These are phyloP conservation scores for Mallotus repandus DNA, from an alignment of 441 rosid genomes.

Conservation along the genomic window DNA sequence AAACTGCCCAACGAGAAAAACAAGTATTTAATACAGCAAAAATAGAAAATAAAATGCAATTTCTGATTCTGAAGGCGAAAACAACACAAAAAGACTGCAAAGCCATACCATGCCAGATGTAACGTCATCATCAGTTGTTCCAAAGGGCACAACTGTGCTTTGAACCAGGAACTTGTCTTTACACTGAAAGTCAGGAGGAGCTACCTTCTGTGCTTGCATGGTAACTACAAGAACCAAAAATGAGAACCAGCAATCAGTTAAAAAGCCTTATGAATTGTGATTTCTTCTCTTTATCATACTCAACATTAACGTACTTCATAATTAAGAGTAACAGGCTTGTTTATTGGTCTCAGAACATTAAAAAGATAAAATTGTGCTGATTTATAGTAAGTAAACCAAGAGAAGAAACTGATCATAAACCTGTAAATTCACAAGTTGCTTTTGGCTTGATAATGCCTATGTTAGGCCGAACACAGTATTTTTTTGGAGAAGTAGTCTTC, in stretches of 20 bases:
- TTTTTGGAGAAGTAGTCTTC: constrained; percentile 57
- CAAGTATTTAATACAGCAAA: neutral
- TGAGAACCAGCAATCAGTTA: neutral
- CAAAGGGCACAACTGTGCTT: constrained; percentile 40
- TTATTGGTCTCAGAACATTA: no score
- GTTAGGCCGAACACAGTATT: constrained; percentile 55
- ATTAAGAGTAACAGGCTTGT: neutral
- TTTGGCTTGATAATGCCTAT: constrained; percentile 45
- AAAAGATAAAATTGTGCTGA: no score
- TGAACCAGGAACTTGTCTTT: constrained; percentile 60
- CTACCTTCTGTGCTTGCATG: constrained; percentile 48
- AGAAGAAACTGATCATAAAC: constrained; percentile 16
- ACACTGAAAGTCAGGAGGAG: constrained; percentile 49
- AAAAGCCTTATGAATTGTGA: no score
- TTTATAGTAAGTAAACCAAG: neutral
- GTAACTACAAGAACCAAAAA: constrained; percentile 35
- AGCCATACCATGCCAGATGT: constrained; percentile 35
- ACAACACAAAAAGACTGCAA: neutral
- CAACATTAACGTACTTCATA: neutral
- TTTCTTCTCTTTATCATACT: no score
- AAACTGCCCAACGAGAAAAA: constrained; percentile 34
- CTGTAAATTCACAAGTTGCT: constrained; percentile 37
- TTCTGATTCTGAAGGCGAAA: neutral
- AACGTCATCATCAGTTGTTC: constrained; percentile 43
- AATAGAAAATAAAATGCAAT: neutral